These are phyloP conservation scores for Podospora sp. DNA, from an alignment of 495 filamentous ascomycete genomes.

Conservation along the genomic window DNA sequence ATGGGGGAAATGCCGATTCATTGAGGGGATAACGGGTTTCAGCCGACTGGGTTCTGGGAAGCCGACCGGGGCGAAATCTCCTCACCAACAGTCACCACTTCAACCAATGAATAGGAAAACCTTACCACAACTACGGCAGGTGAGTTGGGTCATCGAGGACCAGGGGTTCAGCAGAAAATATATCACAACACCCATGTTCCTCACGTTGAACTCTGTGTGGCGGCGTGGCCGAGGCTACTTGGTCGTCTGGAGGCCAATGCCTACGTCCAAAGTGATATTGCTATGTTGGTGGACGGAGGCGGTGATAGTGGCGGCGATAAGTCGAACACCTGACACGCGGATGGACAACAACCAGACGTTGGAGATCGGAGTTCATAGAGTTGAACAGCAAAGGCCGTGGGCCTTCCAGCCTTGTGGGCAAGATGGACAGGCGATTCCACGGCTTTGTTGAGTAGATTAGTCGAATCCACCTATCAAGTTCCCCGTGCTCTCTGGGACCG, in stretches of 20 bases:
- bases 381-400: background rate
- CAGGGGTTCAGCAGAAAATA: too few relatives aligned
- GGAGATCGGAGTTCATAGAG: background rate
- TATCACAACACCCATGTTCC: too few relatives aligned
- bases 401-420: constrained; percentile 13
- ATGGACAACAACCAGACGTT: background rate
- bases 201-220: too few relatives aligned
- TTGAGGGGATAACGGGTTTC: background rate
- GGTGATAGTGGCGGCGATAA: too few relatives aligned
- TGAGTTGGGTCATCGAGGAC: background rate
- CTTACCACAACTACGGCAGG: background rate
- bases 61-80: background rate
- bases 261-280: background rate
- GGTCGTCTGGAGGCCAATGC: too few relatives aligned
- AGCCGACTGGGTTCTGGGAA: background rate
- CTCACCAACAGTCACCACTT: background rate
- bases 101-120: background rate
- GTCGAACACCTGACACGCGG: background rate
- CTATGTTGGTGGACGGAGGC: background rate
- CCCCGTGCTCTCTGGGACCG: constrained; percentile 20
- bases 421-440: constrained; percentile 17
- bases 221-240: too few relatives aligned
- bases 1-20: background rate
- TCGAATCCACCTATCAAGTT: constrained; percentile 37
- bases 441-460: constrained; percentile 21